These are phyloP conservation scores for Pseudocercospora eumusae DNA, from an alignment of 2,329 filamentous ascomycete genomes.

Conservation along the genomic window DNA sequence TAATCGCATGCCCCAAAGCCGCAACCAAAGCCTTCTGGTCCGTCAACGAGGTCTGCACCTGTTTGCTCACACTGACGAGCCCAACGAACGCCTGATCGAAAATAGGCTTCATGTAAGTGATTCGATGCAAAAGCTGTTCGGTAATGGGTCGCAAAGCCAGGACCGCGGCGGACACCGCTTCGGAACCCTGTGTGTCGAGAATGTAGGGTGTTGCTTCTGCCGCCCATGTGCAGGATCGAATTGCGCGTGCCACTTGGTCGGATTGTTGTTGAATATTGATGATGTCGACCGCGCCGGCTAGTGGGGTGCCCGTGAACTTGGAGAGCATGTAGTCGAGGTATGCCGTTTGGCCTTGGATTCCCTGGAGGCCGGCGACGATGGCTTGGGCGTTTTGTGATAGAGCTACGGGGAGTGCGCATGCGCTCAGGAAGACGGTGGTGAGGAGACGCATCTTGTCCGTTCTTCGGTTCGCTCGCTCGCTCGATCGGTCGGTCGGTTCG, in stretches of 20 bases:
- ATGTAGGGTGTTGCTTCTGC: neutral
- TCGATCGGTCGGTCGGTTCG: neutral
- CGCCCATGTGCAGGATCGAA: neutral
- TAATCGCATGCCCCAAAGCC: constrained; percentile 6
- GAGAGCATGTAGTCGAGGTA: constrained; percentile 6
- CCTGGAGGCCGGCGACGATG: constrained; percentile 12
- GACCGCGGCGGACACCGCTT: constrained; percentile 8
- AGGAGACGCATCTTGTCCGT: neutral
- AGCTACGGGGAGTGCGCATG: neutral
- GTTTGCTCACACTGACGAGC: constrained; percentile 9
- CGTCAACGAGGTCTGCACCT: constrained; percentile 10
- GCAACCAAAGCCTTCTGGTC: constrained; percentile 16
- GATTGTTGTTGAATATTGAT: constrained; percentile 10
- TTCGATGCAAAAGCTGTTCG: neutral
- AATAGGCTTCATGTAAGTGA: neutral
- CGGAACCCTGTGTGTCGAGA: neutral
- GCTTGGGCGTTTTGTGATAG: neutral
- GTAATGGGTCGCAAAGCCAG: constrained; percentile 7
- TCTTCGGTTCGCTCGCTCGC: neutral
- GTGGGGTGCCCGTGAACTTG: constrained; percentile 4
- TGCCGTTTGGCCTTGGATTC: neutral
- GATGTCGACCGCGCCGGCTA: constrained; percentile 4
- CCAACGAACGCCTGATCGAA: constrained; percentile 11
- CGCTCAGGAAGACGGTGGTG: constrained; percentile 2
- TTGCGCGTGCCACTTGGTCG: constrained; percentile 6